Evolutionary conservation across 768 basidiomycete genomes (phyloP).

Genomic region (Lenzites betulinus): DNA sequence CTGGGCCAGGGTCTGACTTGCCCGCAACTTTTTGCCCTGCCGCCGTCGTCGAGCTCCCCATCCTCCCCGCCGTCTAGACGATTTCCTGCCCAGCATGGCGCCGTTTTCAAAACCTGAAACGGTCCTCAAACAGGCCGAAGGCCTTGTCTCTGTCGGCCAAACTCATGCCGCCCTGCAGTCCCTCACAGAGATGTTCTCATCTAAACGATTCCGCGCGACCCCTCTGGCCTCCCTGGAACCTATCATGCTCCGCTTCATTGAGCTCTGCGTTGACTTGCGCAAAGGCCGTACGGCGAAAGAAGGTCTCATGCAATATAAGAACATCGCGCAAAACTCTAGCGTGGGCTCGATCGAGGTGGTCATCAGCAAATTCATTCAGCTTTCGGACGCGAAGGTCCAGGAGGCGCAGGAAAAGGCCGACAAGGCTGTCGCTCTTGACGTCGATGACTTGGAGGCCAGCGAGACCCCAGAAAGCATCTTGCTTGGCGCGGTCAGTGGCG

Average conservation of each 20-base stretch:
- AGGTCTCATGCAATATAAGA: constrained; percentile 96
- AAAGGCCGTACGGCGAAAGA: constrained; percentile 94
- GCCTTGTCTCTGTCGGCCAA: constrained; percentile 90
- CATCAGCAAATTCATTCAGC: constrained; percentile 80
- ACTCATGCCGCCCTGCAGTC: constrained; percentile 88
- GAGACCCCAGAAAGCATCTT: constrained; percentile 94
- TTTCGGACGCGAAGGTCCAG: constrained; percentile 79
- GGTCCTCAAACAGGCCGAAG: constrained; percentile 90
- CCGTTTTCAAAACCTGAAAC: constrained; percentile 91
- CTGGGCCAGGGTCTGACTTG: constrained; percentile 15
- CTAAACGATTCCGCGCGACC: constrained; percentile 92
- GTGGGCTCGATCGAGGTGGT: constrained; percentile 92
- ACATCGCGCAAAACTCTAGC: constrained; percentile 92
- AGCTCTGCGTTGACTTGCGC: constrained; percentile 93
- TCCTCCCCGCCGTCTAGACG: constrained; percentile 8
- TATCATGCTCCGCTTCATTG: constrained; percentile 93
- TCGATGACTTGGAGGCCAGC: constrained; percentile 94
- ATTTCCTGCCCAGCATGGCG: constrained; percentile 54
- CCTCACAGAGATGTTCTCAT: constrained; percentile 88
- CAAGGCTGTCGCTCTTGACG: constrained; percentile 68
- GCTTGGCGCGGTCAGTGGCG: constrained; percentile 84
- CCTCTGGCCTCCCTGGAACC: constrained; percentile 89
- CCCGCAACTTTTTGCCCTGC: constrained; percentile 15
- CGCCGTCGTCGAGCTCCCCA: constrained; percentile 7
- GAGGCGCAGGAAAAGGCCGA: constrained; percentile 89